Base-by-base conservation (phyloP, 768 basidiomycete species). In the Candolleomyces efflorescens region DNA sequence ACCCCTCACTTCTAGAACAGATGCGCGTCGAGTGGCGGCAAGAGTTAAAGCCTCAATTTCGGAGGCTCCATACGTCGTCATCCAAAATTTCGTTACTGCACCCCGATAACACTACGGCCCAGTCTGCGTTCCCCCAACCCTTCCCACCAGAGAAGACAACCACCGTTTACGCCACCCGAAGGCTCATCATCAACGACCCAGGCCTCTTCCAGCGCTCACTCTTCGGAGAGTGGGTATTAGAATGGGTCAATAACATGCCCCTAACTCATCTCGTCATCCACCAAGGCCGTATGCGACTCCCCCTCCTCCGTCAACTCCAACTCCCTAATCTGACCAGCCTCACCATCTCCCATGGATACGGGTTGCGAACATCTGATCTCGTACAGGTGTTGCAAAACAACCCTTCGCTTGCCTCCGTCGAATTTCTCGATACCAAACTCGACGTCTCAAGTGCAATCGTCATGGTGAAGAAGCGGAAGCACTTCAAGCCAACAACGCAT, bases 201-300 rank as follows among this genome's bases (percentile, higher is more conserved):
- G 56, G 56, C 7, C 39, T 57, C 12, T 57, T 57, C 56, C 56
- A 57, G 39, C 56, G 56, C 22, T 57, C 56, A 20, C 49, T 57
- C 15, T 57, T 57, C 38, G 56, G 56, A 7, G 56, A 57, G 41
- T 57, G 56, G 56, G 56, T 48, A 4, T 38, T 57, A 18, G 49
- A 57, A 10, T 57, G 56, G 56, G 56, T 57, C 38, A 57, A 51
- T 24, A 57, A 23, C 43, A 57, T 57, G 56, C 56, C 56, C 6
- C 49, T 57, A 13, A 57, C 56, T 13, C 56, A 57, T 23, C 39
- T 57, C 48, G 49, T 57, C 56, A 44, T 57, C 3, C 56, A 57
- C 26, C 56, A 57, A 43, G 56, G 56, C 20, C 47, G 56, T 5
- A 57, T 57, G 56, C 56, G 56, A 3, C 56, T 57, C 39, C 47